Evolutionary conservation across 768 basidiomycete genomes (phyloP), one percentile per base, ranked within the genome.

Genomic region (Tephrocybe sp.): DNA sequence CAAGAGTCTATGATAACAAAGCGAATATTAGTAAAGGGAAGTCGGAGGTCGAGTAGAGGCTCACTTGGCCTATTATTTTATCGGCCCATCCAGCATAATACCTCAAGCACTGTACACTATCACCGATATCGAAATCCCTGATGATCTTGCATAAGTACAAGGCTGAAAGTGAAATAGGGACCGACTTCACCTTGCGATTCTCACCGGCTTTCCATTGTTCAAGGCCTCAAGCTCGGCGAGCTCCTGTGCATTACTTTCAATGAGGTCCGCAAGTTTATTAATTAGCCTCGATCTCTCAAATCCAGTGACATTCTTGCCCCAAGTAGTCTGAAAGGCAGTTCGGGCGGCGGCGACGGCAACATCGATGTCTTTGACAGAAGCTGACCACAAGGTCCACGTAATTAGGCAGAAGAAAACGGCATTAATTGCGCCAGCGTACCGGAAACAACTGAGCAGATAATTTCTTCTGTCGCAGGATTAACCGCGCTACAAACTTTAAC

Each of bases 71-170:
- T 20, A 77, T 71, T 45, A 97, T 85, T 72, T 98, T 98, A 73
- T 98, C 95, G 8, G 92, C 91, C 89, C 89, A 95, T 19, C 95
- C 95, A 34, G 92, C 95, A 64, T 94, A 97, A 71, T 98, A 97
- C 44, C 91, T 78, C 45, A 92, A 69, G 62, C 89, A 91, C 58
- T 82, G 82, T 16, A 92, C 71, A 53, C 74, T 85, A 62, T 92
- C 90, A 35, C 81, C 83, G 35, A 93, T 87, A 64, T 93, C 90
- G 54, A 80, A 84, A 63, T 90, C 89, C 65, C 89, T 90, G 56
- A 0, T 43, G 51, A 20, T 23, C 16, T 7, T 46, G 10, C 5
- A 19, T 46, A n/a, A 40, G 30, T 22, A 36, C 19, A 10, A 16
- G 13, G n/a, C 9, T 39, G 42, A 19, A 39, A 35, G 17, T 10